Base-by-base conservation (phyloP, 495 filamentous ascomycete species). In the Aspergillus steynii region DNA sequence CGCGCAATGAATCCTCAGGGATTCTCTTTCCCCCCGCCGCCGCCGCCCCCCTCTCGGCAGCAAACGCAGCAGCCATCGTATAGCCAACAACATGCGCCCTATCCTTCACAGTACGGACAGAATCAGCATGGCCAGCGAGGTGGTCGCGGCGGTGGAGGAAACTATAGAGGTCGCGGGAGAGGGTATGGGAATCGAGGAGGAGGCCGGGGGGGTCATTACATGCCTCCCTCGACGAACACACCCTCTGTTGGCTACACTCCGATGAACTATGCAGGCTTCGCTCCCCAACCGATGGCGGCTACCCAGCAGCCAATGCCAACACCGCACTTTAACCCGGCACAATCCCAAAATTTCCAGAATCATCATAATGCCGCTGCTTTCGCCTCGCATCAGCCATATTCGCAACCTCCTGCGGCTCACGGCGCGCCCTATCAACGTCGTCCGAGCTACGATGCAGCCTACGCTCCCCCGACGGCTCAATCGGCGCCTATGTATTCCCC, bases 21-120 rank as follows among this genome's bases (percentile, higher is more conserved):
- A 26, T 83, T 83, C 65, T 79, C 77, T 53, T 83, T 82, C 65
- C 81, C 81, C 53, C 81, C 81, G 15, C 81, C 81, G 27, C 80
- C 80, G 26, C 79, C 79, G 20, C 80, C 79, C 55, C 29, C 55
- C 20, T 50, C 67, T 48, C 69, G 61, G 57, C 71, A 72, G 32
- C 72, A 66, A 47, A 62, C 55, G 45, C 56, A 61, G 46, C 60
- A 58, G 26, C 55, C 50, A 68, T 69, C 50, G 67, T 68, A 56
- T 62, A 60, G 53, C n/a, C 59, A 53, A 51, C 61, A 60, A 64
- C 61, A 61, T 60, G 58, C 65, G 5, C 51, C 60, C 29, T 71
- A 71, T 53, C 63, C 70, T n/a, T 61, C 73, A 29, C 69, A 67
- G 29, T 69, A 75, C 61, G 70, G 72, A 6, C 71, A 71, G 42